Percentiles rank a stretch among this genome's conserved stretches.
These are phyloP conservation scores for Neopestalotiopsis sp. DNA, from an alignment of 2,329 filamentous ascomycete genomes.

Conservation along the genomic window DNA sequence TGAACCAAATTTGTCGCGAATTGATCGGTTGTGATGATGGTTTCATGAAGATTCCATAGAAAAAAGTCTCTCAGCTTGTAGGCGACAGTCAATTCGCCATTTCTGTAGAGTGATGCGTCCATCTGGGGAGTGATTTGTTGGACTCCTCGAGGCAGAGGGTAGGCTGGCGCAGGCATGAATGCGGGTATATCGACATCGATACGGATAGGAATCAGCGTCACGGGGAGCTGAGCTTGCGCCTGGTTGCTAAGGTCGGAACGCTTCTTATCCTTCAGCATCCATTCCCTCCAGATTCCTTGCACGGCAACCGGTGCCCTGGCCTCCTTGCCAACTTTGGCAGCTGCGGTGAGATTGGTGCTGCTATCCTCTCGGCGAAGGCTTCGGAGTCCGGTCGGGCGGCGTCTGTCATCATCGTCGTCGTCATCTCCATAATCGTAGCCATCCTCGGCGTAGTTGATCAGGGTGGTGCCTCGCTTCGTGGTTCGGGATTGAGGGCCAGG, in stretches of 20 bases:
- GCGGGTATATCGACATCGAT: slow-evolving; percentile 92
- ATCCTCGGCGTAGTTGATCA: slow-evolving; percentile 98
- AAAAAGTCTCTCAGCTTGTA: slow-evolving; percentile 96
- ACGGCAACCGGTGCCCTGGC: slow-evolving; percentile 77
- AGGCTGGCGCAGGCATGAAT: slow-evolving; percentile 69
- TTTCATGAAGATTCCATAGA: slow-evolving; percentile 96
- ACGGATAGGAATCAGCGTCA: slow-evolving; percentile 92
- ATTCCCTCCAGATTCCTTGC: slow-evolving; percentile 92
- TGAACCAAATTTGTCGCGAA: slow-evolving; percentile 92
- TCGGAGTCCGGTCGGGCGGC: slow-evolving; percentile 82
- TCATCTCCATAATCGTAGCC: slow-evolving; percentile 82
- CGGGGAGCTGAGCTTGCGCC: slow-evolving; percentile 75
- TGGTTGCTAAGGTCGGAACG: slow-evolving; percentile 65
- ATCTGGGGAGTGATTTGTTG: slow-evolving; percentile 70
- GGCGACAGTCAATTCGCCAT: slow-evolving; percentile 78
- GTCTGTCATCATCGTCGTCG: slow-evolving; percentile 78
- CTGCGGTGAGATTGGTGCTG: slow-evolving; percentile 64
- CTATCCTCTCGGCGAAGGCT: slow-evolving; percentile 80
- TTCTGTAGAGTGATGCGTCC: slow-evolving; percentile 71
- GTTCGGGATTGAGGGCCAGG: slow-evolving; percentile 74
- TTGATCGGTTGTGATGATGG: slow-evolving; percentile 90
- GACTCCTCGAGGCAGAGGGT: slow-evolving; percentile 66
- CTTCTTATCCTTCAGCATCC: slow-evolving; percentile 80
- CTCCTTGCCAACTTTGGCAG: slow-evolving; percentile 85
- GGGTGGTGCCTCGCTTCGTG: slow-evolving; percentile 95